phyloP scores from a whole-genome alignment of 345 rosid genomes.

The Physaria fendleri region DNA sequence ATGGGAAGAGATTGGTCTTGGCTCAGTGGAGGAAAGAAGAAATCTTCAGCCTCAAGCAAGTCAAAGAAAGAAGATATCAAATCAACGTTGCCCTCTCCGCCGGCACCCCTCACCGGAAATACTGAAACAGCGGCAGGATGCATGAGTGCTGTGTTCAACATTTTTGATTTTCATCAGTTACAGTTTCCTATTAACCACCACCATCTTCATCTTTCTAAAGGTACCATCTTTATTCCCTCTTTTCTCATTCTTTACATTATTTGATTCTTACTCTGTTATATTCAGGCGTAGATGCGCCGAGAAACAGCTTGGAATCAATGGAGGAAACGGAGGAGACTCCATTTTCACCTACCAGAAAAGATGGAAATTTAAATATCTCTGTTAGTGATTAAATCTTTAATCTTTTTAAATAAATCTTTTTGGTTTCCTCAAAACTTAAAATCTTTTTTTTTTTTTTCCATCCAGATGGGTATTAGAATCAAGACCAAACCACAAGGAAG shows the following conservation, averaged over 20 bases:
- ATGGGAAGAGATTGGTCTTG: conserved; percentile 77
- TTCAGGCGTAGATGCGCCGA: conserved; percentile 67
- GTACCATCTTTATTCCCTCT: background rate
- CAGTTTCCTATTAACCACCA: conserved; percentile 45
- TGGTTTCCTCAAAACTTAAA: conserved; percentile 25
- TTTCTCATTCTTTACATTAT: background rate
- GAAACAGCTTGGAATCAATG: conserved; percentile 76
- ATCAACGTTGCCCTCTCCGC: background rate
- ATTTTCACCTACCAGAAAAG: conserved; percentile 31
- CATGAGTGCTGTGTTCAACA: conserved; percentile 66
- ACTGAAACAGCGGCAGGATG: conserved; percentile 47
- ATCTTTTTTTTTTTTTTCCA: conserved; percentile 7
- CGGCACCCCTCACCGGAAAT: conserved; percentile 4
- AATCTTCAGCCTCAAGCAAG: conserved; percentile 33
- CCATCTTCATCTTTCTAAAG: conserved; percentile 40
- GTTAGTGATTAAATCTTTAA: conserved; percentile 33
- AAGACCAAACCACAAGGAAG: conserved; percentile 44
- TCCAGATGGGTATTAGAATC: conserved; percentile 67
- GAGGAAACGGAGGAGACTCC: conserved; percentile 35
- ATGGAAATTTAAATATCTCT: conserved; percentile 40
- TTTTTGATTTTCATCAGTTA: conserved; percentile 66
- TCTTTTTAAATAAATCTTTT: conserved; percentile 15
- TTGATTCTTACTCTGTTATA: background rate
- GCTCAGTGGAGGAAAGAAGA: conserved; percentile 33
- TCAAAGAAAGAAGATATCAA: conserved; percentile 27